Conservation (phyloP, 306 rosid species). For the Prunus armeniaca region DNA sequence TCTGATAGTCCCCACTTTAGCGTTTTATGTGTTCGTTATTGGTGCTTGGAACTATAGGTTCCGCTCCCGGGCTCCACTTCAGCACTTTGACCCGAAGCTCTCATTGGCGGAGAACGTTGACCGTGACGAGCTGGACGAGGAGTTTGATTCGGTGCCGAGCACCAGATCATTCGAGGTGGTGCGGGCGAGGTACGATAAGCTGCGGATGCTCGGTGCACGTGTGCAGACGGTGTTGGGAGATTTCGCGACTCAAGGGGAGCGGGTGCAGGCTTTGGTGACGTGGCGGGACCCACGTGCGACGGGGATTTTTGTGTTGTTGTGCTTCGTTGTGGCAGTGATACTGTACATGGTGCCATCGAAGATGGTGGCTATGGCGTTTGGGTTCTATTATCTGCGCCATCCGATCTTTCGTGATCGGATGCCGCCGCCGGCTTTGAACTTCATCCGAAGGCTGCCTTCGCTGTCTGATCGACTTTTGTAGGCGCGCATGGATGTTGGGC, state of each 20-base stretch:
- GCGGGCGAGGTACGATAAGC: slow-evolving; percentile 59
- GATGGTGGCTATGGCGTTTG: slow-evolving; percentile 71
- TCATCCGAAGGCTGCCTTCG: slow-evolving; percentile 76
- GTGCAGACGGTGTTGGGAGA: slow-evolving; percentile 76
- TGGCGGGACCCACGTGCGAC: slow-evolving; percentile 91
- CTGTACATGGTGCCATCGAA: slow-evolving; percentile 72
- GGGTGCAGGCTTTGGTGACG: slow-evolving; percentile 81
- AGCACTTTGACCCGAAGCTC: slow-evolving; percentile 60
- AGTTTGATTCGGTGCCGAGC: slow-evolving; percentile 63
- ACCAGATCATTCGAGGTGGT: slow-evolving; percentile 34
- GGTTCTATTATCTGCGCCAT: slow-evolving; percentile 77
- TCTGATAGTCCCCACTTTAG: slow-evolving; percentile 56
- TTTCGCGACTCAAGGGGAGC: slow-evolving; percentile 73
- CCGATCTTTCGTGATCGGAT: slow-evolving; percentile 69
- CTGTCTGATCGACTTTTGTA: slow-evolving; percentile 73
- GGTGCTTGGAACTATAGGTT: slow-evolving; percentile 84
- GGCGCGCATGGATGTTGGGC: neutral
- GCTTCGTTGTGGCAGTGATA: slow-evolving; percentile 58
- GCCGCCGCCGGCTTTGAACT: slow-evolving; percentile 70
- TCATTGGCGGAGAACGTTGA: slow-evolving; percentile 58
- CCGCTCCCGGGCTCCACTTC: slow-evolving; percentile 40
- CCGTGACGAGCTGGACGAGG: slow-evolving; percentile 76
- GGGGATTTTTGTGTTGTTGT: slow-evolving; percentile 64
- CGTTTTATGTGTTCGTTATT: slow-evolving; percentile 55
- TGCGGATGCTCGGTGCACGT: slow-evolving; percentile 66